Percentiles rank a stretch among this genome's conserved stretches.
Conservation (phyloP, 768 basidiomycete species). For the Suillus spraguei region DNA sequence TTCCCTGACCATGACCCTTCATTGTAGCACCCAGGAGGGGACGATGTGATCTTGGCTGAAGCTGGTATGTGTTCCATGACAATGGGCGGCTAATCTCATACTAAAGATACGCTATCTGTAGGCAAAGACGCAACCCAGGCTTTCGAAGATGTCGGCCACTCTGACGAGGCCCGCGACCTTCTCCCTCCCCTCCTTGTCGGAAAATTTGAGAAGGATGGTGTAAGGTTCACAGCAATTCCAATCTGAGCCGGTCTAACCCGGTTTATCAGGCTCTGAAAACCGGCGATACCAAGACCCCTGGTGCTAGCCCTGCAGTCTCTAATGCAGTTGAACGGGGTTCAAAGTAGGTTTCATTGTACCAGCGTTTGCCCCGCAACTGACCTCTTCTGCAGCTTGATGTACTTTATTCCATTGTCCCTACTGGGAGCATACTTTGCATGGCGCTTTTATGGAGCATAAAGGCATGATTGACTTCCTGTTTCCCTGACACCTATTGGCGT, state of each 20-base stretch:
- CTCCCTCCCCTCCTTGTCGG: constrained; percentile 81
- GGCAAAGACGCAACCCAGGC: constrained; percentile 97
- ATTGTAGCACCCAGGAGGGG: constrained; percentile 90
- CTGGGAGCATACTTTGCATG: constrained; percentile 89
- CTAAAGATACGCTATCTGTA: constrained; percentile 34
- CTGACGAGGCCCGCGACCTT: constrained; percentile 92
- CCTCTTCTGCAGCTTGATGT: constrained; percentile 59
- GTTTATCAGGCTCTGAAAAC: constrained; percentile 49
- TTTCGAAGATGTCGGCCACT: constrained; percentile 99
- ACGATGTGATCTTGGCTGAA: constrained; percentile 95
- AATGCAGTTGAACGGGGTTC: constrained; percentile 66
- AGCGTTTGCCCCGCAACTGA: constrained; percentile 13
- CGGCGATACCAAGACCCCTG: constrained; percentile 50
- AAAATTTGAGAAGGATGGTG: constrained; percentile 72
- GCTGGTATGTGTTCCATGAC: constrained; percentile 60
- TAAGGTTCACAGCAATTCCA: constrained; percentile 38
- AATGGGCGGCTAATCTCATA: neutral
- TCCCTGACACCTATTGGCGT: neutral
- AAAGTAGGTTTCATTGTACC: constrained; percentile 46
- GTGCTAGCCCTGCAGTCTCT: constrained; percentile 42
- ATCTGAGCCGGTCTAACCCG: constrained; percentile 10
- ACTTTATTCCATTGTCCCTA: constrained; percentile 79
- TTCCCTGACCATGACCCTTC: neutral
- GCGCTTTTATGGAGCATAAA: constrained; percentile 64
- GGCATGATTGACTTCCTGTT: constrained; percentile 3